Percentiles rank a stretch among this genome's conserved stretches.
These are phyloP conservation scores for Mycogone perniciosa DNA, from an alignment of 2,329 filamentous ascomycete genomes.

Conservation along the genomic window DNA sequence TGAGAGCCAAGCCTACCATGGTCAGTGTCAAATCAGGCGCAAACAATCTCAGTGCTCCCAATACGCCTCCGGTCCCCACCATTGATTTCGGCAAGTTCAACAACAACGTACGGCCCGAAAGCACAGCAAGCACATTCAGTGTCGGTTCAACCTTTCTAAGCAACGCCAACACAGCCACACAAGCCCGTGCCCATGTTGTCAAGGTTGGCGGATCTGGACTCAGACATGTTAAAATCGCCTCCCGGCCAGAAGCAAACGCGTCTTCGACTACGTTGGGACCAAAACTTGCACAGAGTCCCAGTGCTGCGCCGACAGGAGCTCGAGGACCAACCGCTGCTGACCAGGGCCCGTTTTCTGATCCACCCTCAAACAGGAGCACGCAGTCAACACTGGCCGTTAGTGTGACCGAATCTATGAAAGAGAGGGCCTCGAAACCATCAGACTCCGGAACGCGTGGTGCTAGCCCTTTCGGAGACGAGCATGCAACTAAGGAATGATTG, in stretches of 20 bases:
- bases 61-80: constrained; percentile 64
- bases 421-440: constrained; percentile 19
- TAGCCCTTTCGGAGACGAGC: constrained; percentile 54
- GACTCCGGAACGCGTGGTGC: constrained; percentile 23
- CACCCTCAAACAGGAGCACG: constrained; percentile 30
- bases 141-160: constrained; percentile 64
- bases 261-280: constrained; percentile 18
- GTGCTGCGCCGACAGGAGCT: constrained; percentile 29
- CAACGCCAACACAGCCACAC: constrained; percentile 54
- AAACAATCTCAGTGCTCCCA: constrained; percentile 45
- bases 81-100: constrained; percentile 60
- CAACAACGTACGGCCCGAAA: constrained; percentile 39
- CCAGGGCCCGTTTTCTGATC: constrained; percentile 55
- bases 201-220: constrained; percentile 44
- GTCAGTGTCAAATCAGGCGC: constrained; percentile 79
- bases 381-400: background rate
- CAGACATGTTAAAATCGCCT: constrained; percentile 39
- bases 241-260: constrained; percentile 31
- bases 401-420: background rate
- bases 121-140: constrained; percentile 55
- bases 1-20: constrained; percentile 82
- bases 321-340: constrained; percentile 41
- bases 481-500: constrained; percentile 46
- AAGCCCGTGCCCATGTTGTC: constrained; percentile 53
- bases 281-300: background rate